Evolutionary conservation across 1,284 basidiomycete genomes (phyloP).

Genomic region (Xerocomus amazonicus): DNA sequence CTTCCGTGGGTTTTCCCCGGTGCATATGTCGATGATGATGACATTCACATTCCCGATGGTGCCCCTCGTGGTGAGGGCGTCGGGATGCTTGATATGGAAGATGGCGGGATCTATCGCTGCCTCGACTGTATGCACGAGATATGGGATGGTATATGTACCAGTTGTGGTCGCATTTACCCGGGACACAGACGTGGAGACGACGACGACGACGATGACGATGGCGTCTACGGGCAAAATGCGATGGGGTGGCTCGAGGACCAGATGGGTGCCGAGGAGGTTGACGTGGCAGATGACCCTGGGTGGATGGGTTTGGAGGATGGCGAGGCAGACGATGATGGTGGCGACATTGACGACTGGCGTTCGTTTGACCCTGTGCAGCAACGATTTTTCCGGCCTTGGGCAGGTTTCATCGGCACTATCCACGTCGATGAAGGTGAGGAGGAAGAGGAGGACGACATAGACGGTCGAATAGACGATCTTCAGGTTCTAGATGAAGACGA

Average conservation of each 20-base stretch:
- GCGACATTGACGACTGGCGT: constrained; percentile 23
- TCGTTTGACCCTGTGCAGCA: constrained; percentile 20
- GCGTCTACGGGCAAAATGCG: constrained; percentile 34
- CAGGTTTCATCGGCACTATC: constrained; percentile 15
- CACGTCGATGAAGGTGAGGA: constrained; percentile 26
- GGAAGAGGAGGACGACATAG: constrained; percentile 23
- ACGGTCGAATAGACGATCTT: constrained; percentile 26
- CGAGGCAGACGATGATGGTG: constrained; percentile 26
- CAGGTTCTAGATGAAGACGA: constrained; percentile 15
- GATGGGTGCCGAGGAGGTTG: constrained; percentile 32
- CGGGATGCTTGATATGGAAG: constrained; percentile 66
- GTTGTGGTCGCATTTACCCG: constrained; percentile 54
- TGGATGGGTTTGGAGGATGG: constrained; percentile 39
- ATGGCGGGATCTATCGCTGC: constrained; percentile 70
- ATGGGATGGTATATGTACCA: constrained; percentile 57
- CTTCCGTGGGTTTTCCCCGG: constrained; percentile 20
- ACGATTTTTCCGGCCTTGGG: constrained; percentile 12
- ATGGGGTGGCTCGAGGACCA: constrained; percentile 36
- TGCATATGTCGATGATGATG: constrained; percentile 15
- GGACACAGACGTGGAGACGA: constrained; percentile 43
- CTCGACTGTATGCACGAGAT: constrained; percentile 73
- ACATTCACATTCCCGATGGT: constrained; percentile 13
- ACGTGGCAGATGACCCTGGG: constrained; percentile 33
- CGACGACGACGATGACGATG: constrained; percentile 36
- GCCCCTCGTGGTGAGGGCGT: constrained; percentile 37